phyloP scores from a whole-genome alignment of 805 yeast genomes.

The Yarrowia keelungensis region DNA sequence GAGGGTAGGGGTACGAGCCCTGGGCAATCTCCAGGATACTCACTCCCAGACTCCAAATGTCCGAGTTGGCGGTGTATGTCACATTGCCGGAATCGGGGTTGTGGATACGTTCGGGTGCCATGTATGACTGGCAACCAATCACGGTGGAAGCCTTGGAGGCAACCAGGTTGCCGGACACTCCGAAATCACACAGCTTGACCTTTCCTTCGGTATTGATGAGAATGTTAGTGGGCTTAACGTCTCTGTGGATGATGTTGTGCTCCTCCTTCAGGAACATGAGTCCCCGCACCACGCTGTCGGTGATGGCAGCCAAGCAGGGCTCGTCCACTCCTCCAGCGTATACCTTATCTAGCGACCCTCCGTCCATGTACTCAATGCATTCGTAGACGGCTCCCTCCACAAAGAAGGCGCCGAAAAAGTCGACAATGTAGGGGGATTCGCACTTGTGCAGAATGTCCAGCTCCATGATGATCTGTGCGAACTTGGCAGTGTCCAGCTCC shows the following conservation, averaged over 20 bases:
- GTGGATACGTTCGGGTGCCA: slow-evolving; percentile 94
- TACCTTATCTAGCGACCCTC: slow-evolving; percentile 83
- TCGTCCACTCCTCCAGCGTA: slow-evolving; percentile 75
- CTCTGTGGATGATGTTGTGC: slow-evolving; percentile 89
- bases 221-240: slow-evolving; percentile 90
- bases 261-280: slow-evolving; percentile 78
- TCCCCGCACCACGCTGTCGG: slow-evolving; percentile 78
- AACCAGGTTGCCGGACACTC: slow-evolving; percentile 90
- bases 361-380: slow-evolving; percentile 96
- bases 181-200: slow-evolving; percentile 87
- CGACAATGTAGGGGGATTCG: slow-evolving; percentile 88
- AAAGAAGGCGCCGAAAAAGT: slow-evolving; percentile 95
- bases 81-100: slow-evolving; percentile 65
- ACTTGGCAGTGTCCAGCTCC: slow-evolving; percentile 91
- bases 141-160: slow-evolving; percentile 89
- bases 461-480: slow-evolving; percentile 95
- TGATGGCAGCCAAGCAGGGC: slow-evolving; percentile 73
- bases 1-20: slow-evolving; percentile 95
- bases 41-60: slow-evolving; percentile 91
- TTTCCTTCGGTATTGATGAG: slow-evolving; percentile 77
- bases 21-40: slow-evolving; percentile 85
- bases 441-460: slow-evolving; percentile 92
- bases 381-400: slow-evolving; percentile 94
- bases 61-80: slow-evolving; percentile 89
- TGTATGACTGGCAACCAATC: slow-evolving; percentile 92